Percentiles rank a stretch among this genome's conserved stretches.
Evolutionary conservation across 2,329 filamentous ascomycete species (phyloP).

Genomic region (Xylaria sp.): DNA sequence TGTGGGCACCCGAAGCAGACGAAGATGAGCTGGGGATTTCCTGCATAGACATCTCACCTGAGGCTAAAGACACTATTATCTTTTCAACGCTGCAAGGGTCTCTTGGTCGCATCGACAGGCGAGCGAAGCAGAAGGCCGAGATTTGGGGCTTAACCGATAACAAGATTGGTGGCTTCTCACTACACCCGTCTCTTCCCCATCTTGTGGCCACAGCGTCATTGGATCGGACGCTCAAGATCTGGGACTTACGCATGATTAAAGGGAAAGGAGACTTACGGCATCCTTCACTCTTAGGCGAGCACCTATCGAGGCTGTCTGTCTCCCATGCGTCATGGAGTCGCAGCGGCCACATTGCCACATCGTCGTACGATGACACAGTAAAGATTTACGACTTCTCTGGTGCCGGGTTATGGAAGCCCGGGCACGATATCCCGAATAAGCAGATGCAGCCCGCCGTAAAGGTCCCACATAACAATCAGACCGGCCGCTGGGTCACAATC

Average conservation of each 20-base stretch:
- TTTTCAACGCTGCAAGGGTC: conserved; percentile 88
- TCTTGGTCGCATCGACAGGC: conserved; percentile 84
- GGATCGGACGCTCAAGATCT: conserved; percentile 89
- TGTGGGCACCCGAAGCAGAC: conserved; percentile 79
- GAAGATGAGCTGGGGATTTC: conserved; percentile 83
- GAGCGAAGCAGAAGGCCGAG: conserved; percentile 69
- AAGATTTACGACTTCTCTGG: conserved; percentile 87
- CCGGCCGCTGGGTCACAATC: conserved; percentile 90
- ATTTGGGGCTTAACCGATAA: conserved; percentile 85
- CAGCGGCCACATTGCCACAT: conserved; percentile 86
- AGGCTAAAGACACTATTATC: conserved; percentile 78
- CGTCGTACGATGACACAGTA: conserved; percentile 93
- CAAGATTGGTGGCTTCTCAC: conserved; percentile 93
- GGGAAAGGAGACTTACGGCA: conserved; percentile 69
- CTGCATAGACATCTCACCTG: conserved; percentile 79
- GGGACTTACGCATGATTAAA: conserved; percentile 81
- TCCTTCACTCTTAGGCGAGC: conserved; percentile 81
- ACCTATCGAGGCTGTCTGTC: conserved; percentile 84
- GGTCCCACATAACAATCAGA: conserved; percentile 93
- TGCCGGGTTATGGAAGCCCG: conserved; percentile 68
- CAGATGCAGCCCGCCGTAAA: conserved; percentile 76
- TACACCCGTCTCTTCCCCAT: conserved; percentile 83
- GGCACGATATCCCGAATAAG: conserved; percentile 66
- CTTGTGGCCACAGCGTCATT: conserved; percentile 89
- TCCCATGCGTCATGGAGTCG: conserved; percentile 92